phyloP scores from a whole-genome alignment of 2,329 filamentous ascomycete genomes.

The Thermochaetoides dissita region DNA sequence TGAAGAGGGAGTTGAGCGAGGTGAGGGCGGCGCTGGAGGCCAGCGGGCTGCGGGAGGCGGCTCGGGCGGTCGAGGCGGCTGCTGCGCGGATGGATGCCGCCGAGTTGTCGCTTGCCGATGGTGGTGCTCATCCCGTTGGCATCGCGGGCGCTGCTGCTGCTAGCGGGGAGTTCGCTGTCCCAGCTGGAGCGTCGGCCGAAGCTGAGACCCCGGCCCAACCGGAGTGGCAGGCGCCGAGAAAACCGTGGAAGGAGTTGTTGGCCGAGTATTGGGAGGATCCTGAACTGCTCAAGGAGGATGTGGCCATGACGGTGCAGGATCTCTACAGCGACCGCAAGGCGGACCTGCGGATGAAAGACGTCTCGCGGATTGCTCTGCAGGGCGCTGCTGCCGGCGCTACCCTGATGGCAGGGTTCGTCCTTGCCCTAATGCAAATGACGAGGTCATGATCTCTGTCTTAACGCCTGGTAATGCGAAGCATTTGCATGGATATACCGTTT shows the following conservation, averaged over 20 bases:
- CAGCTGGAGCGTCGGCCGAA: neutral
- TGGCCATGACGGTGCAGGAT: slow-evolving; percentile 37
- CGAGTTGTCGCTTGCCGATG: neutral
- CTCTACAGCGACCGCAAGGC: slow-evolving; percentile 53
- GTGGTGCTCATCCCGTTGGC: neutral
- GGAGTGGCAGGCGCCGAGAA: slow-evolving; percentile 6
- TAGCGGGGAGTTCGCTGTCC: neutral
- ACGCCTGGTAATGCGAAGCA: neutral
- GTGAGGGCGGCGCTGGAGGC: slow-evolving; percentile 19
- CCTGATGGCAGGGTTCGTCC: slow-evolving; percentile 38
- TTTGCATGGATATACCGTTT: neutral
- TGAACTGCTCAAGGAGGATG: slow-evolving; percentile 31
- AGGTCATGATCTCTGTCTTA: slow-evolving; percentile 5
- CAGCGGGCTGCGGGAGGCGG: slow-evolving; percentile 6
- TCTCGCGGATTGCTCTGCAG: slow-evolving; percentile 56
- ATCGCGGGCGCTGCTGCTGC: slow-evolving; percentile 4
- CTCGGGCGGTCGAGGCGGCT: slow-evolving; percentile 6
- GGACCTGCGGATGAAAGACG: slow-evolving; percentile 52
- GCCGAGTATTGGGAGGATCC: slow-evolving; percentile 21
- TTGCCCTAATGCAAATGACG: slow-evolving; percentile 28
- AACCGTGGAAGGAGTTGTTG: slow-evolving; percentile 30
- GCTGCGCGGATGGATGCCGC: slow-evolving; percentile 4
- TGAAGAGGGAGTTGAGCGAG: slow-evolving; percentile 28
- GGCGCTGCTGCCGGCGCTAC: slow-evolving; percentile 52
- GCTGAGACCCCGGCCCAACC: neutral